Evolutionary conservation across 2,329 filamentous ascomycete species (phyloP), one percentile per base, ranked within the genome.

Genomic region (Apiospora aurea): DNA sequence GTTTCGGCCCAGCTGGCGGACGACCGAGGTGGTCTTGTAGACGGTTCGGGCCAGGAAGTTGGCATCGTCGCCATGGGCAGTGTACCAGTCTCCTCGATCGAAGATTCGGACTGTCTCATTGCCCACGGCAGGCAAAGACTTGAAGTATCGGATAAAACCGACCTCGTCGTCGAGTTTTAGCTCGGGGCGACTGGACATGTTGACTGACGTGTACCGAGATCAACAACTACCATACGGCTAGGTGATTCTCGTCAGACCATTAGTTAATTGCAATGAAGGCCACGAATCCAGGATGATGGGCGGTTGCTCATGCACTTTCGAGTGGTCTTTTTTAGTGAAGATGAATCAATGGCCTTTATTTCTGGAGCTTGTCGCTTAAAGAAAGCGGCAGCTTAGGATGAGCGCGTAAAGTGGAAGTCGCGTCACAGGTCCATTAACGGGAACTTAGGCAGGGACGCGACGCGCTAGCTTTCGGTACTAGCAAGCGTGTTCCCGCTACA

Each of bases 111-210:
- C 88, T 0, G 94, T 95, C 71, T 93, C 92, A 51, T 91, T 88
- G 76, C 91, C 90, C 70, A 91, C 90, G 18, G 86, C 78, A 7
- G 94, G 91, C 2, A 99, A 88, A n/a, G 91, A 92, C 77, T 96
- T 96, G 87, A 97, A 99, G 85, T 95, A 97, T 77, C 92, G 94
- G 84, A 98, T 98, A 87, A 99, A 99, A 76, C 96, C 95, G 79
- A 92, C 91, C 86, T 99, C 96, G 80, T 99, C 96, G 79, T 99
- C 97, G 80, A 98, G 94, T 93, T 95, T 71, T 14, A 70, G 44
- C 34, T 61, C 57, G 16, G 72, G 51, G 14, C 67, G 49, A 29
- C 69, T 72, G 34, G 71, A 75, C 69, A 70, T 70, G 41, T 34
- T 70, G 47, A 49, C 67, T 29, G 44, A 18, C 5, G 29, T 64